Percentiles rank a stretch among this genome's conserved stretches.
Evolutionary conservation across 805 yeast species (phyloP).

Genomic region (Zygoascus biomembranicola): DNA sequence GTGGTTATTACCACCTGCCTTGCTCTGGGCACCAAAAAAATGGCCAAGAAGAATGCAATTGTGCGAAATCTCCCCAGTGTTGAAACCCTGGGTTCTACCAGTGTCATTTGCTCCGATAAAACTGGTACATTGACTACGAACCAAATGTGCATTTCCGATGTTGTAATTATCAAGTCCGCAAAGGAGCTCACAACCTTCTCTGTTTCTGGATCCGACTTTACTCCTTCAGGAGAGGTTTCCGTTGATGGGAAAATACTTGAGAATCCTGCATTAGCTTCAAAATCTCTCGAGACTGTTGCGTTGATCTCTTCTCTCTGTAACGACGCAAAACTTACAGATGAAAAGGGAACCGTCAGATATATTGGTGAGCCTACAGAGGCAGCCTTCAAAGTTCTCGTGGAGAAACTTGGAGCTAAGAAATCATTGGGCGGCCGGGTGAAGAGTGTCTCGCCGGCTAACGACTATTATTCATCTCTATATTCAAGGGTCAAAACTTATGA

Average conservation of each 20-base stretch:
- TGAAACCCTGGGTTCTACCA: slow-evolving; percentile 23
- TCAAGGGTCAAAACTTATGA: slow-evolving; percentile 33
- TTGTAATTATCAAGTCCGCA: slow-evolving; percentile 27
- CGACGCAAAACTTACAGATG: slow-evolving; percentile 26
- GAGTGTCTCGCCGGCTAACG: slow-evolving; percentile 10
- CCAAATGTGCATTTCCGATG: slow-evolving; percentile 27
- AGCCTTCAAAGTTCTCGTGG: slow-evolving; percentile 36
- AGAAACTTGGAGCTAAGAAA: slow-evolving; percentile 28
- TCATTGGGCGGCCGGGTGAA: not conserved
- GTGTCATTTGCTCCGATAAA: slow-evolving; percentile 32
- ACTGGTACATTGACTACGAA: slow-evolving; percentile 33
- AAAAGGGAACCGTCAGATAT: slow-evolving; percentile 24
- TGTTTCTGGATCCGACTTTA: slow-evolving; percentile 33
- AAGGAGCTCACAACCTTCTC: slow-evolving; percentile 30
- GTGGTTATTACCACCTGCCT: slow-evolving; percentile 93
- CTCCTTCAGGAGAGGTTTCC: slow-evolving; percentile 23
- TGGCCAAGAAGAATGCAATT: slow-evolving; percentile 91
- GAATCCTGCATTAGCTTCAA: slow-evolving; percentile 4
- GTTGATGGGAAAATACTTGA: slow-evolving; percentile 20
- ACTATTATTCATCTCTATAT: slow-evolving; percentile 7
- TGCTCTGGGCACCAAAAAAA: slow-evolving; percentile 88
- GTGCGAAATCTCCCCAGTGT: slow-evolving; percentile 51
- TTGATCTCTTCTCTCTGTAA: slow-evolving; percentile 36
- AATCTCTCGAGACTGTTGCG: slow-evolving; percentile 24
- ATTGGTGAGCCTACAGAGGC: slow-evolving; percentile 53